Evolutionary conservation across 768 basidiomycete species (phyloP).

Genomic region (Leccinum subtestaceum): DNA sequence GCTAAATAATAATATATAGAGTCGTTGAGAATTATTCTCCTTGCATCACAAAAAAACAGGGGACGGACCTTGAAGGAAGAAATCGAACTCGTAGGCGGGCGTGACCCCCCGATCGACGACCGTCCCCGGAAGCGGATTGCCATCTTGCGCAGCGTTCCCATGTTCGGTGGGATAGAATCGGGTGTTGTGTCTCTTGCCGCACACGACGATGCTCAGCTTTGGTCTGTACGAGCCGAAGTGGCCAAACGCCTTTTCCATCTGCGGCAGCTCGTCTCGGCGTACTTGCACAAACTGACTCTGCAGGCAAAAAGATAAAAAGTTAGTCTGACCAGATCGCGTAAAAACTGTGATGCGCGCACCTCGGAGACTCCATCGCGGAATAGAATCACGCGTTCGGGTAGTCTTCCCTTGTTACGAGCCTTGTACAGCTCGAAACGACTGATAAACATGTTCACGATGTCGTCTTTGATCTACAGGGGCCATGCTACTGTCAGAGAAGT

Average conservation of each 20-base stretch:
- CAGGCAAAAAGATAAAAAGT: not conserved
- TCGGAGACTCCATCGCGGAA: conserved; percentile 79
- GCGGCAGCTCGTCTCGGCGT: conserved; percentile 39
- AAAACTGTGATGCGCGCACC: conserved; percentile 33
- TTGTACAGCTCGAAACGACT: conserved; percentile 43
- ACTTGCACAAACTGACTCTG: conserved; percentile 50
- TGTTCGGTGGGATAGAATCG: conserved; percentile 50
- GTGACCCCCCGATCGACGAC: conserved; percentile 56
- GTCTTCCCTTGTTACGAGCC: conserved; percentile 27
- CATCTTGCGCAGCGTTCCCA: conserved; percentile 38
- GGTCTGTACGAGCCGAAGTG: conserved; percentile 43
- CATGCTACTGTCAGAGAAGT: not conserved
- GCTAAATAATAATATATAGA: conserved; percentile 14
- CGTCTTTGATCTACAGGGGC: conserved; percentile 20
- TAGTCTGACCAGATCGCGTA: not conserved
- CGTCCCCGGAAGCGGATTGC: conserved; percentile 53
- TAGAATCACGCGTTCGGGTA: conserved; percentile 46
- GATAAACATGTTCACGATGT: conserved; percentile 46
- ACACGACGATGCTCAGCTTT: conserved; percentile 51
- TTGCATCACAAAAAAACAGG: not conserved
- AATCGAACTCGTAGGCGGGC: conserved; percentile 52
- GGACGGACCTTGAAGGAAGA: conserved; percentile 47
- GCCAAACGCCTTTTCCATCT: conserved; percentile 41
- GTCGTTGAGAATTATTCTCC: not conserved
- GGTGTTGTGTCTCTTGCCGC: conserved; percentile 56